Evolutionary conservation across 805 yeast species (phyloP).

Genomic region (Yamadazyma scolyti): DNA sequence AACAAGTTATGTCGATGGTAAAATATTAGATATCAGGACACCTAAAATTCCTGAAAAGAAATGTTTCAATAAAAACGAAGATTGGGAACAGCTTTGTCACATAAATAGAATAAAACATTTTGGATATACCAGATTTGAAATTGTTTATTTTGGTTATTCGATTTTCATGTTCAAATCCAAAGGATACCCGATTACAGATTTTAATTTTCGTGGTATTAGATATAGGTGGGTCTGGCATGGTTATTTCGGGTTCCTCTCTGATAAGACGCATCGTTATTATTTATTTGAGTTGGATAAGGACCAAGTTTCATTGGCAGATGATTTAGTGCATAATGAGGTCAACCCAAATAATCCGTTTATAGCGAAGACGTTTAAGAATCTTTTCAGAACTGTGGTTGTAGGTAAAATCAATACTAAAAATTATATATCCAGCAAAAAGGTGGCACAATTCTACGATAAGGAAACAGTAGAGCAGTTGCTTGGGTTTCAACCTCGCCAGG

Average conservation of each 20-base stretch:
- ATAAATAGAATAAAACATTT: too few species aligned
- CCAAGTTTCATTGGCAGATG: background rate
- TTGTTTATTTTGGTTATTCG: background rate
- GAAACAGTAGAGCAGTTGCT: too few species aligned
- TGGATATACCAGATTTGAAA: background rate
- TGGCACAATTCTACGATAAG: too few species aligned
- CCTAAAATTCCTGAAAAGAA: too few species aligned
- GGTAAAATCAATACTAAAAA: too few species aligned
- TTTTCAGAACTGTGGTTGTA: too few species aligned
- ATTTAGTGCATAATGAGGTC: background rate
- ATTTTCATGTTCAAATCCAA: conserved; percentile 1
- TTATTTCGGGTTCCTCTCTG: background rate
- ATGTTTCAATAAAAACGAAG: too few species aligned
- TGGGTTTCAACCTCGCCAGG: too few species aligned
- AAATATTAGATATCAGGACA: too few species aligned
- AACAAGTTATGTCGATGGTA: too few species aligned
- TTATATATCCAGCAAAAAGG: too few species aligned
- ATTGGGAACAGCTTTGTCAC: too few species aligned
- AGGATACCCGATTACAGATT: conserved; percentile 2
- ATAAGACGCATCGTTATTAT: background rate
- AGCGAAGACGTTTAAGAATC: background rate
- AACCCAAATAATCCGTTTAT: background rate
- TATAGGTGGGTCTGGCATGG: conserved; percentile 2
- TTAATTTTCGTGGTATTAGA: background rate
- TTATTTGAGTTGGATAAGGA: background rate